Evolutionary conservation across 192 early-diverging fungal species (phyloP), one percentile per base, ranked within the genome.

Genomic region (Entomortierella parvispora): DNA sequence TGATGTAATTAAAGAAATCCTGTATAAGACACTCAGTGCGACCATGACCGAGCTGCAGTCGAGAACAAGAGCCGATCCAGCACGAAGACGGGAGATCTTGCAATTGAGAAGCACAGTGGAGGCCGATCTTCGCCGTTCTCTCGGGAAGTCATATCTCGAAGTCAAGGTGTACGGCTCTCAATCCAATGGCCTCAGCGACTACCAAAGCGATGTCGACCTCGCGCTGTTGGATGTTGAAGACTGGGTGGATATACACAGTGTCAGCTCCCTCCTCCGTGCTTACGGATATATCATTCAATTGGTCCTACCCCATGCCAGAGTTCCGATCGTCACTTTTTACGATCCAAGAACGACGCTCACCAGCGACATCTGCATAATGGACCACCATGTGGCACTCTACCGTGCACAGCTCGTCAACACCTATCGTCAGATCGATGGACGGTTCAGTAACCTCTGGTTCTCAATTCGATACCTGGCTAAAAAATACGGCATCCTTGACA

Each of bases 381-480:
- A 54, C 25, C 29, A 51, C 4, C 20, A n/a, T 8, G n/a, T 64
- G 34, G 62, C 18, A 0, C 22, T 53, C 4, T 11, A 44, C 15
- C 51, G 53, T 37, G 51, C 62, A 2, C 34, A 53, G 31, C 62
- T 64, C 32, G 52, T 64, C 50, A 44, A 37, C 1, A 52, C 62
- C 25, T 64, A 64, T n/a, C 1, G 18, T 20, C 25, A 52, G 22
- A 64, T 64, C 62, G 50, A 64, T 17, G 10, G 29, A 2, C 49
- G 62, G 11, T 34, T 53, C 29, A 6, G 18, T n/a, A 9, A 0
- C 29, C 34, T 64, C 2, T 51, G 49, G 48, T 15, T 53, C 26
- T n/a, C 37, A 1, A 4, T 54, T 18, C 10, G 25, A 18, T 18
- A 40, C n/a, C 14, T 64, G 7, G 48, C 49, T 4, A 12, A 44